Evolutionary conservation across 2,329 filamentous ascomycete species (phyloP).

Genomic region (Akanthomyces uredinophilus): DNA sequence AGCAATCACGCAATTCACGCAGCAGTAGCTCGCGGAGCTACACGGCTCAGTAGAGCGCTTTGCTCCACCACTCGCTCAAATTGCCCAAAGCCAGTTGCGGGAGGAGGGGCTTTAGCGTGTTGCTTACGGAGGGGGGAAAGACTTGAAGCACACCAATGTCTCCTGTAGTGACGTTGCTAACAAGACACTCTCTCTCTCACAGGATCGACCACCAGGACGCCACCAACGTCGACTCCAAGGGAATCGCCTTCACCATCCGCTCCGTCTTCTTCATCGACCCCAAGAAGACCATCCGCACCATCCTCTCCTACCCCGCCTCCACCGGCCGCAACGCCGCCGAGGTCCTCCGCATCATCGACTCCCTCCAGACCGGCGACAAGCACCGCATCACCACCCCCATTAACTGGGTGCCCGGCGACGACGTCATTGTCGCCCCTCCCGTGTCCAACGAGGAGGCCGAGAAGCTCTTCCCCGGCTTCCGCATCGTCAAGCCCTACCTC

Average conservation of each 20-base stretch:
- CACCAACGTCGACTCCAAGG: conserved; percentile 75
- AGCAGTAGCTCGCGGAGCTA: not conserved
- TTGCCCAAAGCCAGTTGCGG: not conserved
- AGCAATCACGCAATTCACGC: conserved; percentile 1
- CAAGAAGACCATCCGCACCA: conserved; percentile 86
- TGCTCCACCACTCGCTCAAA: not conserved
- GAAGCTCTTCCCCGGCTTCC: conserved; percentile 77
- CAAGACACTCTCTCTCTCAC: not conserved
- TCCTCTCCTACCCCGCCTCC: conserved; percentile 86
- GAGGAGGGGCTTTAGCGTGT: not conserved
- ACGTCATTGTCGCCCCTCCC: conserved; percentile 84
- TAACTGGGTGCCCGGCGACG: conserved; percentile 83
- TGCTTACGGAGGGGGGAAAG: not conserved
- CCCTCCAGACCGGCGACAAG: conserved; percentile 79
- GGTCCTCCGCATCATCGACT: conserved; percentile 74
- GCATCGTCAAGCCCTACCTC: conserved; percentile 66
- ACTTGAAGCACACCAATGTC: not conserved
- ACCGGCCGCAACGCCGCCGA: conserved; percentile 80
- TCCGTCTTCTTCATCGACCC: conserved; percentile 94
- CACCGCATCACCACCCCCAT: conserved; percentile 84
- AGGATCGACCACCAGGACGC: conserved; percentile 75
- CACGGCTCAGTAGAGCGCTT: not conserved
- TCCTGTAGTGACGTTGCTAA: not conserved
- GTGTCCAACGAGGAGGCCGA: conserved; percentile 81
- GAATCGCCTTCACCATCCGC: conserved; percentile 88